phyloP scores from a whole-genome alignment of 108 stramenopile species.

The Skeletonema marinoi region DNA sequence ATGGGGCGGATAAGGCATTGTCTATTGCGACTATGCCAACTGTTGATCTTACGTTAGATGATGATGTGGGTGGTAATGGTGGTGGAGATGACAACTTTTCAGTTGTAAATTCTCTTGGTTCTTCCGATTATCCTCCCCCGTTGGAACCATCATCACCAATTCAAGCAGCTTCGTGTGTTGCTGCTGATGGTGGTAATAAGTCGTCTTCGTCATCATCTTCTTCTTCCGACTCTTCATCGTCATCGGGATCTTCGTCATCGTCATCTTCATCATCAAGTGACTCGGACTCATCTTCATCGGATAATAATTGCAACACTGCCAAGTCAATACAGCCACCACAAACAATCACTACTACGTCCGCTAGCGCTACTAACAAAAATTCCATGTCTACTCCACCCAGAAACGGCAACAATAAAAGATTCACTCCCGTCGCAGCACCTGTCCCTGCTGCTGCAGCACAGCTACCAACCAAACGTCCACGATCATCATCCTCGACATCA shows the following conservation, averaged over 20 bases:
- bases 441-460: background rate
- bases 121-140: background rate
- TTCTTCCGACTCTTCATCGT: constrained; percentile 20
- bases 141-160: background rate
- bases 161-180: background rate
- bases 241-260: background rate
- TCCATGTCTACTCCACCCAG: background rate
- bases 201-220: background rate
- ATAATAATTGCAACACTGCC: background rate
- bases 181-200: background rate
- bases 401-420: background rate
- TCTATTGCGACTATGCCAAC: background rate
- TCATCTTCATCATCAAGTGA: constrained; percentile 22
- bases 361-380: background rate
- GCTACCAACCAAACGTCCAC: background rate
- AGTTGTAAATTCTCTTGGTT: background rate
- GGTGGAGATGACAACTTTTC: background rate
- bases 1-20: background rate
- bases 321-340: background rate
- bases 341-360: background rate
- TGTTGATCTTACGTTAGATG: background rate
- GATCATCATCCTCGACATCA: background rate
- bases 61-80: background rate
- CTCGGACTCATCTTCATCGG: constrained; percentile 4
- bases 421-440: background rate